A percentile compares a stretch with the other conserved stretches of the same genome.
Evolutionary conservation across 257 asterid genomes (phyloP).

Genomic region (Coffea eugenioides): DNA sequence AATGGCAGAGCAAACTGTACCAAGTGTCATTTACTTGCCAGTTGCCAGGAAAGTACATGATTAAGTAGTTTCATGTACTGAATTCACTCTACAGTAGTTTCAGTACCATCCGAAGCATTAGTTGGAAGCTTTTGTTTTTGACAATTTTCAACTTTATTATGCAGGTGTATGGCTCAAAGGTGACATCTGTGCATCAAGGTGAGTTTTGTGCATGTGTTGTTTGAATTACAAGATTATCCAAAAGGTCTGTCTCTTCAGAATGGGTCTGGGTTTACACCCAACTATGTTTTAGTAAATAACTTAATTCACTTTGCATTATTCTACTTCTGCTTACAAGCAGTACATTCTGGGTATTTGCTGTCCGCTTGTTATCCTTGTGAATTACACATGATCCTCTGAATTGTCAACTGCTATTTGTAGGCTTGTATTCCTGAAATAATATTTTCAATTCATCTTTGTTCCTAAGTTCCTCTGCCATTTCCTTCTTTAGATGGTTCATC

Average conservation of each 20-base stretch:
- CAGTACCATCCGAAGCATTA: too few species aligned
- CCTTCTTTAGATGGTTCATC: slow-evolving; percentile 33
- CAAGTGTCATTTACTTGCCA: too few species aligned
- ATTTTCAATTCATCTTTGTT: not conserved
- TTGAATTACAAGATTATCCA: not conserved
- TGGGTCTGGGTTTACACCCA: slow-evolving; percentile 4
- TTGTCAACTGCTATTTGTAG: not conserved
- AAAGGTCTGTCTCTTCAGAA: not conserved
- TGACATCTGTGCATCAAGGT: slow-evolving; percentile 51
- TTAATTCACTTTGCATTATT: not conserved
- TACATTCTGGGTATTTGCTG: not conserved
- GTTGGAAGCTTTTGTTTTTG: slow-evolving; percentile 9
- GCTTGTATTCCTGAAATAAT: not conserved
- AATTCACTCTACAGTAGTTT: too few species aligned
- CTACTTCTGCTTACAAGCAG: not conserved
- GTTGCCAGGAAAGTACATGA: too few species aligned
- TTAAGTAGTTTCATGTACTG: too few species aligned
- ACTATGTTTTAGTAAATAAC: too few species aligned
- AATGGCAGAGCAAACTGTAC: too few species aligned
- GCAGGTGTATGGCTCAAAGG: slow-evolving; percentile 54
- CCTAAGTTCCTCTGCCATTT: slow-evolving; percentile 10
- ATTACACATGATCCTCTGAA: not conserved
- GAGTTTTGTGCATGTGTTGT: slow-evolving; percentile 14
- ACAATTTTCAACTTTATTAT: slow-evolving; percentile 27
- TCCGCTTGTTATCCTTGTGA: not conserved